Conservation (phyloP, 2,329 filamentous ascomycete species). For the Tolypocladium capitatum region DNA sequence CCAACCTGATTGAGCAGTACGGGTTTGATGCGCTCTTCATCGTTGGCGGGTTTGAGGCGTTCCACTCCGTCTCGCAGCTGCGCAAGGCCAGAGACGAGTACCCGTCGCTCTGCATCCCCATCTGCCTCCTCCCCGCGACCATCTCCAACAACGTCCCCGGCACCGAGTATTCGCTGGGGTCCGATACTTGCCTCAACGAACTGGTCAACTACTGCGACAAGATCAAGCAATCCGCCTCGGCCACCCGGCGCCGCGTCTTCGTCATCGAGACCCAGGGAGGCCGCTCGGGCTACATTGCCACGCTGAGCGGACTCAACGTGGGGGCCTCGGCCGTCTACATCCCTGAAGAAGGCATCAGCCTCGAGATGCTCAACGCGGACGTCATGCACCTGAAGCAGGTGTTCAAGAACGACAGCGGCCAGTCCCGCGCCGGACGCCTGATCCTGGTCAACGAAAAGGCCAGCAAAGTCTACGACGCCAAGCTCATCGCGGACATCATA, state of each 20-base stretch:
- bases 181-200: constrained; percentile 92
- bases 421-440: constrained; percentile 79
- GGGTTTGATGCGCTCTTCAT: constrained; percentile 85
- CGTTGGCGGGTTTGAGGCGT: constrained; percentile 92
- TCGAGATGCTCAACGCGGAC: constrained; percentile 84
- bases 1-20: constrained; percentile 72
- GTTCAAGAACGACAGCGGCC: constrained; percentile 74
- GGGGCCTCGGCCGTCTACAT: constrained; percentile 92
- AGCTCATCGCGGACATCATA: constrained; percentile 91
- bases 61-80: constrained; percentile 80
- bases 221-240: constrained; percentile 92
- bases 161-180: constrained; percentile 92
- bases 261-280: constrained; percentile 97
- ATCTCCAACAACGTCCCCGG: constrained; percentile 98
- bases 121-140: constrained; percentile 85
- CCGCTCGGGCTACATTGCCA: constrained; percentile 85
- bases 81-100: constrained; percentile 67
- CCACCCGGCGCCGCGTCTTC: constrained; percentile 85
- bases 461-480: constrained; percentile 78
- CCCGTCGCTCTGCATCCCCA: constrained; percentile 80
- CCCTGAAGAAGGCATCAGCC: constrained; percentile 86
- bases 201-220: constrained; percentile 92
- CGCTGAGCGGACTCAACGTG: constrained; percentile 78
- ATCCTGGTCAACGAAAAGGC: constrained; percentile 96
- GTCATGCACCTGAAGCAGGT: constrained; percentile 79